Evolutionary conservation across 2,329 filamentous ascomycete genomes (phyloP), one percentile per base, ranked within the genome.

Genomic region (Lomentospora prolificans): DNA sequence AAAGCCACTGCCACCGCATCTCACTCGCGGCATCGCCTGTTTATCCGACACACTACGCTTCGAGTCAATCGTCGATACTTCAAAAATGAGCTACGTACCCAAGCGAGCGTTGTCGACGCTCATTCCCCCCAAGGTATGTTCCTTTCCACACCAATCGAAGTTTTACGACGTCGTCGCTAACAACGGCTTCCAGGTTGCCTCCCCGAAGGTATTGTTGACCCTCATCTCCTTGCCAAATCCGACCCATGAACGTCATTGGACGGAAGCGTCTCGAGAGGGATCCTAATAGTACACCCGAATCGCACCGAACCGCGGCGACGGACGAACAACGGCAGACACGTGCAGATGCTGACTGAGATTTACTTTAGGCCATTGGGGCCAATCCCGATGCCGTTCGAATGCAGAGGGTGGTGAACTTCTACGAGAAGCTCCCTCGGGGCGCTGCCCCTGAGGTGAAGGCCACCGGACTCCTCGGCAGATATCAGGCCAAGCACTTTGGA

Each of bases 371-470:
- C 66, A 90, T 99, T 70, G 92, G 94, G 69, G 87, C 88, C 70
- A 90, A 91, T 65, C 89, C 91, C 70, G 92, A 97, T 84, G 94
- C 94, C 70, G 83, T 90, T 69, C 90, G 92, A 72, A 97, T 99
- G 94, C 88, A 95, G 74, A 89, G 91, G 68, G 90, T 99, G 66
- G 92, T 97, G 74, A 89, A 82, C 78, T 97, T 99, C 83, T 99
- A 99, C 83, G 90, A 95, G 80, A 95, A 92, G 76, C 90, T 99
- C 58, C 94, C 95, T 70, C 90, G 91, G 69, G 95, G 94, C 66
- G 75, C 89, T 64, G 91, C 91, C 67, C 91, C 94, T 67, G 85
- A 90, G 73, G 73, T 83, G 65, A 84, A 95, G 81, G 75, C 87
- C 63, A 88, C 84, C 69, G 92, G 94, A 65, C 77, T 95, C 60